Evolutionary conservation across 306 rosid genomes (phyloP).

Genomic region (Fragaria vesca): DNA sequence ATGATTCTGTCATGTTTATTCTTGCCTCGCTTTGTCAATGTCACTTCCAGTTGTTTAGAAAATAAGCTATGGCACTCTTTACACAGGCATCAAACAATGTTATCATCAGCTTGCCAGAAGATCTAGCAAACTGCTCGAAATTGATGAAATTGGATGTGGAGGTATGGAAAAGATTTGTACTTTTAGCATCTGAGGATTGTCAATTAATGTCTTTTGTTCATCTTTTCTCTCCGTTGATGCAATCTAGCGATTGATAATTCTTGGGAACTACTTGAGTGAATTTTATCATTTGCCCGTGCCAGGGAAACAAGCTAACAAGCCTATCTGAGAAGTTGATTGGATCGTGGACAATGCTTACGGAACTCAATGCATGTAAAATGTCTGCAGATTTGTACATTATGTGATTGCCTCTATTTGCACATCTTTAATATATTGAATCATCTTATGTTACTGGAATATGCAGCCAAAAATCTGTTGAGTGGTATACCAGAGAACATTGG

Average conservation of each 20-base stretch:
- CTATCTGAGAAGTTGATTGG: conserved; percentile 62
- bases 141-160: conserved; percentile 82
- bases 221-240: not conserved
- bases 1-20: not conserved
- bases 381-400: conserved; percentile 10
- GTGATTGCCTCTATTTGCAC: conserved; percentile 19
- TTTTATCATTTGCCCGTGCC: conserved; percentile 26
- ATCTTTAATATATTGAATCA: conserved; percentile 19
- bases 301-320: conserved; percentile 80
- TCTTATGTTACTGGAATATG: conserved; percentile 24
- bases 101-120: conserved; percentile 72
- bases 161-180: conserved; percentile 44
- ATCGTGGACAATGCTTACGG: conserved; percentile 81
- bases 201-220: not conserved
- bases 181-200: conserved; percentile 18
- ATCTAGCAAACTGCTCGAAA: conserved; percentile 73
- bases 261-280: conserved; percentile 13
- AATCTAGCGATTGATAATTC: conserved; percentile 15
- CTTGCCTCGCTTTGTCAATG: not conserved
- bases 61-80: conserved; percentile 25
- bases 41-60: not conserved
- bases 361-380: conserved; percentile 77
- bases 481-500: conserved; percentile 76
- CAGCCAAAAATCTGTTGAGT: conserved; percentile 80
- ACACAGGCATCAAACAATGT: conserved; percentile 80